phyloP scores from a whole-genome alignment of 371 early-diverging fungal species.

The Mucor sp. region DNA sequence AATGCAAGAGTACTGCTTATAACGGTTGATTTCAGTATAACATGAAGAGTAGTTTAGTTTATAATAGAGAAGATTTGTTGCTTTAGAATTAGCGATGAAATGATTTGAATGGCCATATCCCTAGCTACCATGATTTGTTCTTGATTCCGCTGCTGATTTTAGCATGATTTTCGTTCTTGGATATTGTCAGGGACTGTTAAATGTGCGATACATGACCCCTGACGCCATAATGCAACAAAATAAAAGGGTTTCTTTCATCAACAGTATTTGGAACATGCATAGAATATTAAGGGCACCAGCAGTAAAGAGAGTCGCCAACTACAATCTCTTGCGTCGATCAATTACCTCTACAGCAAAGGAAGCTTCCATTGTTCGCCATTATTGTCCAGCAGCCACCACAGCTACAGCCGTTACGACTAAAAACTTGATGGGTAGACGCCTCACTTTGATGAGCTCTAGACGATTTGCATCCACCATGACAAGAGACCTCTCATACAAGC shows the following conservation, averaged over 20 bases:
- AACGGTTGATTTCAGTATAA: too few relatives aligned
- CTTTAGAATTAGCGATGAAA: too few relatives aligned
- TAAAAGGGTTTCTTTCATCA: neutral
- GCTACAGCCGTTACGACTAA: neutral
- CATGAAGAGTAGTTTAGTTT: too few relatives aligned
- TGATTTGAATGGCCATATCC: too few relatives aligned
- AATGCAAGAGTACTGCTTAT: too few relatives aligned
- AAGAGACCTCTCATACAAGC: constrained; percentile 6
- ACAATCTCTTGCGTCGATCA: constrained; percentile 17
- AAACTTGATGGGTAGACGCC: constrained; percentile 2
- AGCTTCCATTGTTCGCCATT: neutral
- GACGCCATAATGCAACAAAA: neutral
- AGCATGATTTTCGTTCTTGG: too few relatives aligned
- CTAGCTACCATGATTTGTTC: too few relatives aligned
- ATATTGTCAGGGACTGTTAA: too few relatives aligned
- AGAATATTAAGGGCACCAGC: constrained; percentile 11
- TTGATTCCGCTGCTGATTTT: too few relatives aligned
- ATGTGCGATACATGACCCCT: neutral
- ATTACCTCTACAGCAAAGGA: neutral
- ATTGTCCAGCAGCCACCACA: neutral
- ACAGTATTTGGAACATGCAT: constrained; percentile 11
- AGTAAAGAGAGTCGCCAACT: constrained; percentile 10
- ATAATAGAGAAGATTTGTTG: too few relatives aligned
- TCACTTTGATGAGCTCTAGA: neutral
- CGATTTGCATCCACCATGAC: neutral